Evolutionary conservation across 441 rosid species (phyloP).

Genomic region (Populus tomentosa): DNA sequence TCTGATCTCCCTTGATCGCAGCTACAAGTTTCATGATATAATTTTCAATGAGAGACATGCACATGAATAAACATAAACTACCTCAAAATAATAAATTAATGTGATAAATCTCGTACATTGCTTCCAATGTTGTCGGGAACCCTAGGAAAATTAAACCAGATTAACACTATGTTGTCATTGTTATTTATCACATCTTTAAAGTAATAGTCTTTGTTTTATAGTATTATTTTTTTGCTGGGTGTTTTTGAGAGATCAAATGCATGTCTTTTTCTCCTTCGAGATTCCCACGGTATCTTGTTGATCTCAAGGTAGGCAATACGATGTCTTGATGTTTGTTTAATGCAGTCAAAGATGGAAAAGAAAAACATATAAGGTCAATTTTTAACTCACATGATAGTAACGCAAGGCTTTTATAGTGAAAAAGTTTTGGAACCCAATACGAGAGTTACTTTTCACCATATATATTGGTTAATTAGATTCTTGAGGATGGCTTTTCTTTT

Average conservation of each 20-base stretch:
- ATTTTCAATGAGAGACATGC: conserved; percentile 16
- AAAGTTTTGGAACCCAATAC: too few species aligned
- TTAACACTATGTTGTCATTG: background rate
- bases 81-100: background rate
- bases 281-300: conserved; percentile 27
- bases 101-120: conserved; percentile 14
- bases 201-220: background rate
- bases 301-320: conserved; percentile 23
- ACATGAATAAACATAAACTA: background rate
- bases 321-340: conserved; percentile 5
- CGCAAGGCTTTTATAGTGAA: too few species aligned
- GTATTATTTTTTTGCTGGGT: background rate
- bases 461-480: too few species aligned
- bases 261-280: conserved; percentile 19
- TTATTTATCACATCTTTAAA: background rate
- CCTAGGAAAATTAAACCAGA: conserved; percentile 10
- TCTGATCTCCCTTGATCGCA: conserved; percentile 5
- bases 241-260: background rate
- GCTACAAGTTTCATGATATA: background rate
- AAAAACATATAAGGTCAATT: background rate
- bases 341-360: background rate
- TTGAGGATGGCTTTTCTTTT: too few species aligned
- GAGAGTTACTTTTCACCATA: too few species aligned
- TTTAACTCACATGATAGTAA: too few species aligned
- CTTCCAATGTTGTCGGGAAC: conserved; percentile 43